phyloP scores from a whole-genome alignment of 2,329 filamentous ascomycete genomes.

The Cladosporium phlei region DNA sequence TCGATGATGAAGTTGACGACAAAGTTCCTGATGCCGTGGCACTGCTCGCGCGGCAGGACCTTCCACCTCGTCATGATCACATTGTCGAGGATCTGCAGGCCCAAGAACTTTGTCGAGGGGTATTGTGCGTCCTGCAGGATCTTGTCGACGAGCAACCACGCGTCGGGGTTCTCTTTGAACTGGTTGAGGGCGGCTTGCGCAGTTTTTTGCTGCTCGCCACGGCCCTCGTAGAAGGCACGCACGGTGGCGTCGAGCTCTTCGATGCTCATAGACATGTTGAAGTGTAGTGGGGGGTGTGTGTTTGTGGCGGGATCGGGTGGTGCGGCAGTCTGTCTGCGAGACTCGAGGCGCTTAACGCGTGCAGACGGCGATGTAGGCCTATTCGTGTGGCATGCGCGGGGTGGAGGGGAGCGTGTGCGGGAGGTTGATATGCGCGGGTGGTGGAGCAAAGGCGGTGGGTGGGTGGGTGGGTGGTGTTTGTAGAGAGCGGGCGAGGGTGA shows the following conservation, averaged over 20 bases:
- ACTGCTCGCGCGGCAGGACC: conserved; percentile 91
- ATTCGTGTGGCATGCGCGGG: conserved; percentile 24
- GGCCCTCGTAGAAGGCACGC: conserved; percentile 94
- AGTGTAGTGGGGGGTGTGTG: neutral
- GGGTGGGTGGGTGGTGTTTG: conserved; percentile 5
- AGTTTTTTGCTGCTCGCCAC: conserved; percentile 93
- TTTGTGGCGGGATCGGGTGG: conserved; percentile 15
- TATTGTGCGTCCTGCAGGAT: conserved; percentile 91
- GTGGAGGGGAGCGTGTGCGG: neutral
- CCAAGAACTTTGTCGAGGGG: conserved; percentile 94
- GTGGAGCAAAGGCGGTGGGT: conserved; percentile 11
- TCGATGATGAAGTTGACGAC: conserved; percentile 98
- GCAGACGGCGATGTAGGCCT: conserved; percentile 25
- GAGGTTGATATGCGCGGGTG: conserved; percentile 3
- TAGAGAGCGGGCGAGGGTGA: conserved; percentile 9
- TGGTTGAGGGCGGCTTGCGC: conserved; percentile 87
- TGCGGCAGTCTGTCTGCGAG: conserved; percentile 21
- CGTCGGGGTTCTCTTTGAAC: conserved; percentile 99
- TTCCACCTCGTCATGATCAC: conserved; percentile 99
- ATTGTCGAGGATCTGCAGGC: conserved; percentile 93
- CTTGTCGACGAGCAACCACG: conserved; percentile 95
- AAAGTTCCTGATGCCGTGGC: conserved; percentile 97
- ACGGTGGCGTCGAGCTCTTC: conserved; percentile 95
- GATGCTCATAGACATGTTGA: conserved; percentile 64
- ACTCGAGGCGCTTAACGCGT: conserved; percentile 24